Percentiles rank a stretch among this genome's conserved stretches.
Conservation (phyloP, 176 grass and related monocot genomes). For the Raddia guianensis region DNA sequence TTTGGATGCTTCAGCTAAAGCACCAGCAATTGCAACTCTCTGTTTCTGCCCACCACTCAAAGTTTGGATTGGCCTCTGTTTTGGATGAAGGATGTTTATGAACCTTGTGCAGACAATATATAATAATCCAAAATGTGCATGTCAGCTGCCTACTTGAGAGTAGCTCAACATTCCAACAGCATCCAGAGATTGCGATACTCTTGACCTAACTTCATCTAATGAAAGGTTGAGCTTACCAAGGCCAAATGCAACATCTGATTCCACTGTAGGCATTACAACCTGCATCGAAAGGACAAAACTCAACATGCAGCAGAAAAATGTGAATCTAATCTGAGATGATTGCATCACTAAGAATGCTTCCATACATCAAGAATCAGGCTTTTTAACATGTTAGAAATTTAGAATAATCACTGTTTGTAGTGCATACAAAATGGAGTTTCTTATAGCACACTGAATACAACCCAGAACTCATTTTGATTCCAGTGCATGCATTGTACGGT, state of each 20-base stretch:
- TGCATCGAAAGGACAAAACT: slow-evolving; percentile 31
- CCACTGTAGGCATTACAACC: slow-evolving; percentile 93
- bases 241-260: slow-evolving; percentile 96
- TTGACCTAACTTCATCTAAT: slow-evolving; percentile 69
- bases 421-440: background rate
- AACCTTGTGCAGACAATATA: slow-evolving; percentile 44
- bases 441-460: background rate
- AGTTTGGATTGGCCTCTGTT: slow-evolving; percentile 92
- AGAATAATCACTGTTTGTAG: background rate
- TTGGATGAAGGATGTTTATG: slow-evolving; percentile 54
- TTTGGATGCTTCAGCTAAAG: slow-evolving; percentile 91
- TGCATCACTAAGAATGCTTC: slow-evolving; percentile 16
- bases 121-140: slow-evolving; percentile 54
- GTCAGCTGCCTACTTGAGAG: slow-evolving; percentile 69
- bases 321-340: background rate
- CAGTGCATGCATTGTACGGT: background rate
- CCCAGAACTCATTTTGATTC: slow-evolving; percentile 2
- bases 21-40: slow-evolving; percentile 92
- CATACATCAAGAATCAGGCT: background rate
- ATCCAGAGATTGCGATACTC: slow-evolving; percentile 75
- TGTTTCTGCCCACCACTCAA: slow-evolving; percentile 98
- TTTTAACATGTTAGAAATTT: background rate
- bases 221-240: slow-evolving; percentile 87
- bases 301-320: slow-evolving; percentile 24
- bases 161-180: slow-evolving; percentile 83